A percentile compares a stretch with the other conserved stretches of the same genome.
Evolutionary conservation across 352 stramenopile genomes (phyloP).

Genomic region (Globisporangium cederbergense): DNA sequence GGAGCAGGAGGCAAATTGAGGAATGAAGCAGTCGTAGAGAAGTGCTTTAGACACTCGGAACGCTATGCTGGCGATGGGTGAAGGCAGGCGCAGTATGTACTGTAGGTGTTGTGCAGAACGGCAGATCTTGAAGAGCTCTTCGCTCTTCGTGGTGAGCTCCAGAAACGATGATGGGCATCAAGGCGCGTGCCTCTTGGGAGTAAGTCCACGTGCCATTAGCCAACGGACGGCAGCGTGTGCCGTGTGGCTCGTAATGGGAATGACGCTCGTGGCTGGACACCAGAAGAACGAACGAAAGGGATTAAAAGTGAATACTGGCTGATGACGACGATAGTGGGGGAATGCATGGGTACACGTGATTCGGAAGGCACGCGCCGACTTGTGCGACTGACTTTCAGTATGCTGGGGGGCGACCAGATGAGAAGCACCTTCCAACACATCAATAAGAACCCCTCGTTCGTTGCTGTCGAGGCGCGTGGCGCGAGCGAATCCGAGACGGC

Average conservation of each 20-base stretch:
- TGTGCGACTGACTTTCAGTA: neutral
- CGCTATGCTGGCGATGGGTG: neutral
- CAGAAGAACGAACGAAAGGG: neutral
- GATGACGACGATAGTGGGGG: neutral
- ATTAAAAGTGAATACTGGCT: conserved; percentile 5
- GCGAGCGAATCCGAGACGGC: neutral
- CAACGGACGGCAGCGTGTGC: neutral
- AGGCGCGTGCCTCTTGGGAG: neutral
- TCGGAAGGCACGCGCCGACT: neutral
- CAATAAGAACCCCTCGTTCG: neutral
- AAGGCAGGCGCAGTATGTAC: neutral
- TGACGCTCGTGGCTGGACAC: neutral
- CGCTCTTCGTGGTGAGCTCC: conserved; percentile 6
- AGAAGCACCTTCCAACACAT: neutral
- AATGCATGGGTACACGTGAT: neutral
- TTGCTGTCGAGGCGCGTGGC: neutral
- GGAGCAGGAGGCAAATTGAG: conserved; percentile 2
- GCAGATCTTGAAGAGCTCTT: conserved; percentile 6
- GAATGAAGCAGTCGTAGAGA: neutral
- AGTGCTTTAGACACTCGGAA: neutral
- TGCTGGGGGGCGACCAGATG: conserved; percentile 6
- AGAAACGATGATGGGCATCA: neutral
- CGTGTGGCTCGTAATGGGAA: neutral
- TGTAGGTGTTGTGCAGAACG: neutral
- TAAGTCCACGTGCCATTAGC: conserved; percentile 1